Conservation (phyloP, 306 rosid genomes). For the Casuarina cunninghamiana region DNA sequence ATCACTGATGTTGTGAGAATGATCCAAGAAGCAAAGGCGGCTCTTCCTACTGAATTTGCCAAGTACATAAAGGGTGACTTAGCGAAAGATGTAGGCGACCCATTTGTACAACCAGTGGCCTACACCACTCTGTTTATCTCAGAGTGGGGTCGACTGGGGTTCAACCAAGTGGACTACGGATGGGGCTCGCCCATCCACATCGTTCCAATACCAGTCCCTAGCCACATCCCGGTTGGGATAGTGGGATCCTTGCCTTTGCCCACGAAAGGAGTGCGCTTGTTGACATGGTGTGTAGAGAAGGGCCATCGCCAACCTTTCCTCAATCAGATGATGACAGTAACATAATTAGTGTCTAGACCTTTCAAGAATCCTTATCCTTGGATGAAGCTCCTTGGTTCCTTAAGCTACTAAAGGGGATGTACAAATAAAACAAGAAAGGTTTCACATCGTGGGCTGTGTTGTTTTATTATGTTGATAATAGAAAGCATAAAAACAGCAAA, state of each 20-base stretch:
- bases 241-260: constrained; percentile 54
- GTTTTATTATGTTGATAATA: too few relatives aligned
- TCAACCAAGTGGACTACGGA: constrained; percentile 60
- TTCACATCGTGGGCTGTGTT: too few relatives aligned
- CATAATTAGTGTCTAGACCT: too few relatives aligned
- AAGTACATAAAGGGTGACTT: constrained; percentile 46
- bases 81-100: constrained; percentile 37
- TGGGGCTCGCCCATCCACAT: constrained; percentile 71
- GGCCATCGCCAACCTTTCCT: constrained; percentile 48
- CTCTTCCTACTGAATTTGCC: constrained; percentile 43
- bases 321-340: constrained; percentile 15
- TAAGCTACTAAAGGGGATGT: too few relatives aligned
- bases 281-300: constrained; percentile 72
- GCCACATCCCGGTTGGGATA: constrained; percentile 57
- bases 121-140: constrained; percentile 62
- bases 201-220: constrained; percentile 60
- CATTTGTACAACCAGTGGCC: constrained; percentile 49
- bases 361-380: too few relatives aligned
- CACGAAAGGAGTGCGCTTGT: constrained; percentile 52
- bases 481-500: too few relatives aligned
- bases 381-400: too few relatives aligned
- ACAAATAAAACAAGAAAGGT: too few relatives aligned
- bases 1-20: constrained; percentile 47
- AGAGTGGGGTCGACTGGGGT: constrained; percentile 81
- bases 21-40: constrained; percentile 60